Percentiles rank a stretch among this genome's conserved stretches.
Conservation (phyloP, 148 eudicot genomes). For the Pouteria glomerata region DNA sequence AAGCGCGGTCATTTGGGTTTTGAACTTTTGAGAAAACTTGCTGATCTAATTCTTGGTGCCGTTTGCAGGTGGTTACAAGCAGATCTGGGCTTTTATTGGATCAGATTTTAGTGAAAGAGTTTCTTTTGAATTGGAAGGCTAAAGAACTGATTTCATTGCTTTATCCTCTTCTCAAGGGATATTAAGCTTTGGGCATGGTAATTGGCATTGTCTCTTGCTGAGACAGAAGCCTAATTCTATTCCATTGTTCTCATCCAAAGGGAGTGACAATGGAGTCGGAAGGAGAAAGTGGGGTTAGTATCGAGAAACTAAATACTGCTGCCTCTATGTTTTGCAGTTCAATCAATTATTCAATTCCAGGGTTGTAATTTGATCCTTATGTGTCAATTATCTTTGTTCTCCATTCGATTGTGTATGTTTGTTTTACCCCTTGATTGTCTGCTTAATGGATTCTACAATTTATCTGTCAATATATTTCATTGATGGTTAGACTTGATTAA, state of each 20-base stretch:
- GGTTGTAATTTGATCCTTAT: background rate
- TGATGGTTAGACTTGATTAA: background rate
- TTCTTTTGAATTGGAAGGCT: constrained; percentile 3
- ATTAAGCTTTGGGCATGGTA: constrained; percentile 9
- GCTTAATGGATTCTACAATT: background rate
- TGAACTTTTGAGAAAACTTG: constrained; percentile 6
- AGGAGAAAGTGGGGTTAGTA: constrained; percentile 48
- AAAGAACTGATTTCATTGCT: constrained; percentile 1
- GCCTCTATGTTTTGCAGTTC: background rate
- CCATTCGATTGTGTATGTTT: background rate
- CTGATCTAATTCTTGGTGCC: background rate
- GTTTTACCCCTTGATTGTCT: background rate
- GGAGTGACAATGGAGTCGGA: constrained; percentile 34
- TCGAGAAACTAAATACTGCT: background rate
- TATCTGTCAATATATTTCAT: background rate
- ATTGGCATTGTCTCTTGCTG: background rate
- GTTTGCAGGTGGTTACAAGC: constrained; percentile 9
- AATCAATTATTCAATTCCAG: background rate
- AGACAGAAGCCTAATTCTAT: constrained; percentile 9
- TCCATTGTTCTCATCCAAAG: constrained; percentile 4
- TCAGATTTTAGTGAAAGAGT: background rate
- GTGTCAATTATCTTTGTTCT: background rate
- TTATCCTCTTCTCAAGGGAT: background rate
- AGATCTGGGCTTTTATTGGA: constrained; percentile 11
- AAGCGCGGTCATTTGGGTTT: background rate